Percentiles rank a stretch among this genome's conserved stretches.
phyloP scores from a whole-genome alignment of 2,329 filamentous ascomycete species.

The Thelonectria rubi region DNA sequence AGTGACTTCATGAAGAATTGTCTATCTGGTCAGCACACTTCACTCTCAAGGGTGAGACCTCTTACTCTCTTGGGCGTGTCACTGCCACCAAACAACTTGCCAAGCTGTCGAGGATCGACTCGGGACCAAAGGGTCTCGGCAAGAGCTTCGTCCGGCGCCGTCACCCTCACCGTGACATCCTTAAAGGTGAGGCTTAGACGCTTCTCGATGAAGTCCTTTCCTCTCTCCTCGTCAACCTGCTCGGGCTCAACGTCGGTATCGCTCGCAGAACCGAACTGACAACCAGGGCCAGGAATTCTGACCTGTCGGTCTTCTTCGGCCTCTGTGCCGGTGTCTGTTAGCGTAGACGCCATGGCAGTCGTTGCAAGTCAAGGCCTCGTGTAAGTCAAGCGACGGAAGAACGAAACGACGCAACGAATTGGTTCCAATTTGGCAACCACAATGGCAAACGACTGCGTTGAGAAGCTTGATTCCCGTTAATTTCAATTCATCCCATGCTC shows the following conservation, averaged over 20 bases:
- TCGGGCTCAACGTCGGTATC: constrained; percentile 34
- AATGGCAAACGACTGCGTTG: neutral
- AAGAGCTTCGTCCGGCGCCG: constrained; percentile 32
- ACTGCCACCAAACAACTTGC: constrained; percentile 13
- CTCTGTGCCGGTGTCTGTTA: constrained; percentile 10
- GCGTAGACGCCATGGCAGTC: constrained; percentile 19
- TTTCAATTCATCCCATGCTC: constrained; percentile 1
- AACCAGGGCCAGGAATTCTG: constrained; percentile 3
- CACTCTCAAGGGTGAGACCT: neutral
- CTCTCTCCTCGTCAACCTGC: constrained; percentile 24
- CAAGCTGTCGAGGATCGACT: constrained; percentile 33
- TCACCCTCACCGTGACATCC: constrained; percentile 32
- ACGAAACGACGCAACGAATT: neutral
- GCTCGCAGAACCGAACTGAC: constrained; percentile 27
- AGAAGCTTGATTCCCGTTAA: constrained; percentile 3
- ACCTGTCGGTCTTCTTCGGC: constrained; percentile 7
- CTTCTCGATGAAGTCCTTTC: constrained; percentile 34
- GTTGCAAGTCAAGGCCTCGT: too few relatives aligned
- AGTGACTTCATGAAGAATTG: constrained; percentile 49
- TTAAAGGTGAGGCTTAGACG: constrained; percentile 35
- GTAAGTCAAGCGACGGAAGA: neutral
- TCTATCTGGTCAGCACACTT: constrained; percentile 32
- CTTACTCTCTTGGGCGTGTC: constrained; percentile 20
- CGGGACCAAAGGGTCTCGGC: constrained; percentile 38
- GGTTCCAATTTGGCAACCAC: neutral